Base-by-base conservation (phyloP, 345 rosid species). In the Eucalyptus guilfoylei region DNA sequence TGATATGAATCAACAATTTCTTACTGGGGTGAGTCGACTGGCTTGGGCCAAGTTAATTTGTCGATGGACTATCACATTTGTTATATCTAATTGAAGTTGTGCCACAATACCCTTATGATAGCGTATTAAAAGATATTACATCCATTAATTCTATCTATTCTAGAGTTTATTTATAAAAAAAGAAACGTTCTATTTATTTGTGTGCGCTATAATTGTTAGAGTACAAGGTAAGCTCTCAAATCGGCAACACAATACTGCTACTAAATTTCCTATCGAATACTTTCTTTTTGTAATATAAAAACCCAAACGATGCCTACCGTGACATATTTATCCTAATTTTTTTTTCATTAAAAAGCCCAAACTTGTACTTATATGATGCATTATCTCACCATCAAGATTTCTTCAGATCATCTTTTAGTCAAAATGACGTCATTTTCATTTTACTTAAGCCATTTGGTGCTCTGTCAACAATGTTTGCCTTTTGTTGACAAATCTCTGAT, bases 241-340 rank as follows among this genome's bases (percentile, higher is more conserved):
- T 62, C 1, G 3, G 17, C 69, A 62, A 62, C 69, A 28, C 69
- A 62, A 62, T 28, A 28, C 9, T 4, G 1, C 69, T 28, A 3
- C 3, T 30, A 30, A 62, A 62, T 62, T 28, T 28, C 4, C 32
- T 4, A 60, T 60, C 0, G 4, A 13, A 26, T 60, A 60, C 28
- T 3, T 49, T 7, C 4, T 17, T 49, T 54, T 54, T 21, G 58
- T 54, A 54, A 54, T 21, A 54, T 54, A 24, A 58, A 58, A 58
- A 11, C 1, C 14, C 6, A 58, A 58, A 3, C 0, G 0, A 26
- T 58, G 4, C 14, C 1, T 11, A 26, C 1, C 8, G 1, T 58
- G 0, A 58, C 14, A 58, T 26, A 58, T 58, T 58, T 58, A 24
- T 0, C n/a, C 6, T 26, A 26, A 23, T 23, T 26, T 58, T 5